phyloP scores from a whole-genome alignment of 2,329 filamentous ascomycete genomes.

The Fusarium decemcellulare region DNA sequence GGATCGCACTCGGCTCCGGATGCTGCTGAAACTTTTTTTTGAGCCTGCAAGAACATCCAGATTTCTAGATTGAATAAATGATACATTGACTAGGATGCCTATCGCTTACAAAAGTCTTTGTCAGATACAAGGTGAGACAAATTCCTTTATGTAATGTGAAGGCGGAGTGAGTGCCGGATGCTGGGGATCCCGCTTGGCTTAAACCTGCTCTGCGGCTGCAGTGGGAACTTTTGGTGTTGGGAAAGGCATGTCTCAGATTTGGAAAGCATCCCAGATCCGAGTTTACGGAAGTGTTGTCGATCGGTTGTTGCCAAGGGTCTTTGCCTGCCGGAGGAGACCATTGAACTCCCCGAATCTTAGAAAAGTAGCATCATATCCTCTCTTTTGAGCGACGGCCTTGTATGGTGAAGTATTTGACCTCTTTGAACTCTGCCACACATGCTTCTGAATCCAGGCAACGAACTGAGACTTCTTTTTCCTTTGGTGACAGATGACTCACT shows the following conservation, averaged over 20 bases:
- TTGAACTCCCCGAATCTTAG: not conserved
- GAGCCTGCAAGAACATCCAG: too few species aligned
- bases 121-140: rapidly evolving
- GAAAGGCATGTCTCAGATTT: not conserved
- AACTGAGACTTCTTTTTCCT: too few species aligned
- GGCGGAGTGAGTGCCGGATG: not conserved
- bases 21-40: not conserved
- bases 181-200: not conserved
- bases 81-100: not conserved
- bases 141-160: not conserved
- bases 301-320: not conserved
- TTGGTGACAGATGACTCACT: too few species aligned
- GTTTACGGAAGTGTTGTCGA: not conserved
- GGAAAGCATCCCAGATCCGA: not conserved
- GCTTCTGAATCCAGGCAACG: too few species aligned
- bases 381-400: not conserved
- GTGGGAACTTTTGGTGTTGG: not conserved
- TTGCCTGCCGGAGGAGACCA: not conserved
- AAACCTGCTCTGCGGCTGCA: not conserved
- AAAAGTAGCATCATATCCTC: not conserved
- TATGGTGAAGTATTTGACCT: too few species aligned
- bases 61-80: not conserved
- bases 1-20: not conserved
- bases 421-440: too few species aligned
- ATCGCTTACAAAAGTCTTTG: not conserved